Evolutionary conservation across 1,139 yeast genomes (phyloP), one percentile per base, ranked within the genome.

Genomic region (Lodderomyces orthopsilosis): DNA sequence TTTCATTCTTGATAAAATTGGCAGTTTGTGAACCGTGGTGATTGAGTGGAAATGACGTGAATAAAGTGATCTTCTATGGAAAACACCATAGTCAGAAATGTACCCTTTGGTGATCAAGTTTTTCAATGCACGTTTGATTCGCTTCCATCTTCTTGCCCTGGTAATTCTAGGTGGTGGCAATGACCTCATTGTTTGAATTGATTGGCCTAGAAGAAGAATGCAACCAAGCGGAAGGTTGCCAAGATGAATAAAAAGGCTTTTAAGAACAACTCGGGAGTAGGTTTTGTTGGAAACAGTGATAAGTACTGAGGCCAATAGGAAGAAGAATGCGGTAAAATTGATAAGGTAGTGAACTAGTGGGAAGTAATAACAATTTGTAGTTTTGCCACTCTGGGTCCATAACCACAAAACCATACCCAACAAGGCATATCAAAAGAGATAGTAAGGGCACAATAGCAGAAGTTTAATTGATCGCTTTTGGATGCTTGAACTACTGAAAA

Each of bases 131-230:
- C 74, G 51, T 44, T 59, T 62, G 42, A 71, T 54, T 30, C 74
- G 50, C 41, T 58, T 59, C 75, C 74, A 70, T 38, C 65, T 56
- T 44, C 77, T 50, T 34, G 62, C 58, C 15, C 66, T 51, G 2
- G 75, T 70, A 10, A 66, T 51, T 43, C 76, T 50, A 15, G 77
- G 77, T 2, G 75, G 75, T n/a, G 77, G 77, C 14, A 71, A 54
- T 12, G 74, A 67, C 47, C 74, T 56, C 75, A 69, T 69, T 15
- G 19, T 3, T 17, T n/a, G 15, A 30, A 15, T 15, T 15, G 13
- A 15, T 23, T 28, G 22, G 35, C 13, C 32, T 38, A 15, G 10
- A 35, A 19, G 12, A 41, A 10, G 14, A 33, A 35, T 15, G 28
- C 15, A 13, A 24, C 10, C 21, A 41, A 12, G 13, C 41, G 38